Evolutionary conservation across 345 rosid species (phyloP).

Genomic region (Corymbia maculata): DNA sequence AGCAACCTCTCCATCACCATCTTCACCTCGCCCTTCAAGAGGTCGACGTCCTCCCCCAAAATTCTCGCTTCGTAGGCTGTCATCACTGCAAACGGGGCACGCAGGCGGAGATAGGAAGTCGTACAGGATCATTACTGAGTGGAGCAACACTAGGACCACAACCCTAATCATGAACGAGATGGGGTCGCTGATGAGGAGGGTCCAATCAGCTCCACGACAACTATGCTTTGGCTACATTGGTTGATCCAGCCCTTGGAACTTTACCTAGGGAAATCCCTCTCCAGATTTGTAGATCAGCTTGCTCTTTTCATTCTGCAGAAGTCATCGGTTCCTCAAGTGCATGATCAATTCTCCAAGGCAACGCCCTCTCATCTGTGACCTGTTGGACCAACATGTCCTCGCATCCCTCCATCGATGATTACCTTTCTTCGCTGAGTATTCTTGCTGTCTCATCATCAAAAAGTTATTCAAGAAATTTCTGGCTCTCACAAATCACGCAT

Average conservation of each 20-base stretch:
- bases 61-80: too few relatives aligned
- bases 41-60: too few relatives aligned
- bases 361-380: not conserved
- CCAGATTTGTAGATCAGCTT: not conserved
- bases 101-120: too few relatives aligned
- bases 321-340: not conserved
- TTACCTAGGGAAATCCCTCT: not conserved
- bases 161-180: too few relatives aligned
- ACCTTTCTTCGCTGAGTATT: slow-evolving; percentile 67
- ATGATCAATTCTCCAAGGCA: not conserved
- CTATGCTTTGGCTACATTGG: not conserved
- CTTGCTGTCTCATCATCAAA: slow-evolving; percentile 86
- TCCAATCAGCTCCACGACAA: too few relatives aligned
- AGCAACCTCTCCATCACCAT: too few relatives aligned
- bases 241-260: not conserved
- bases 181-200: too few relatives aligned
- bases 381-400: slow-evolving; percentile 72
- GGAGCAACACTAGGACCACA: too few relatives aligned
- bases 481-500: slow-evolving; percentile 90
- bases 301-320: not conserved
- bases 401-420: slow-evolving; percentile 59
- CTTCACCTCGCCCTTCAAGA: too few relatives aligned
- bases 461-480: slow-evolving; percentile 89
- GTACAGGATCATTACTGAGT: too few relatives aligned
- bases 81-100: too few relatives aligned